Conservation (phyloP, 106 monocot genomes). For the Alisma plantagoaquatica region DNA sequence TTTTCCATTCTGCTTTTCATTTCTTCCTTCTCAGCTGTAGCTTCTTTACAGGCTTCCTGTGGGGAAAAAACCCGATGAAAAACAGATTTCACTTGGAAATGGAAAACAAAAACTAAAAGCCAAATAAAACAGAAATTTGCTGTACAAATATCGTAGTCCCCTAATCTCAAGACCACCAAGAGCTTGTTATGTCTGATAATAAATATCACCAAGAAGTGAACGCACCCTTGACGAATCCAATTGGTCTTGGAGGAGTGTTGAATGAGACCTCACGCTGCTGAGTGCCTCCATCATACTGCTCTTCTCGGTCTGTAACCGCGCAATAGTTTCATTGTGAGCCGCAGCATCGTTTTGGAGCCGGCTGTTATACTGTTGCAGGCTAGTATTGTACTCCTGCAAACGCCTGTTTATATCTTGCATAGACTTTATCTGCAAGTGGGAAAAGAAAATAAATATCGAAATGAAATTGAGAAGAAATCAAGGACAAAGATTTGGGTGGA, state of each 20-base stretch:
- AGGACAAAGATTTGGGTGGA: too few relatives aligned
- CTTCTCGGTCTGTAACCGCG: conserved; percentile 66
- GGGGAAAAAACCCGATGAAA: too few relatives aligned
- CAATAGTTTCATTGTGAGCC: conserved; percentile 34
- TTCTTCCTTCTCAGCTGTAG: conserved; percentile 56
- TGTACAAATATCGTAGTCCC: too few relatives aligned
- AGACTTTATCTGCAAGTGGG: conserved; percentile 64
- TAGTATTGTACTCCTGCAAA: conserved; percentile 80
- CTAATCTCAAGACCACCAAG: too few relatives aligned
- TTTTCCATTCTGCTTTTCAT: conserved; percentile 36
- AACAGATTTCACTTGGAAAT: too few relatives aligned
- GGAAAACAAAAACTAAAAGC: too few relatives aligned
- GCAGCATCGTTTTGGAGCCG: conserved; percentile 69
- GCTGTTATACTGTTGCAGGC: conserved; percentile 85
- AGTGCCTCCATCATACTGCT: conserved; percentile 62
- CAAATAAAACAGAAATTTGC: too few relatives aligned
- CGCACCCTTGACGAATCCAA: conserved; percentile 59
- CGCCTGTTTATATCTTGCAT: conserved; percentile 65
- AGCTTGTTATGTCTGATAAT: too few relatives aligned
- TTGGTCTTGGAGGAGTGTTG: conserved; percentile 50
- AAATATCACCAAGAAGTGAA: too few relatives aligned
- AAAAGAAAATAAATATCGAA: too few relatives aligned
- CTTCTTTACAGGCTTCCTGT: too few relatives aligned
- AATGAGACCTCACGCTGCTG: conserved; percentile 39
- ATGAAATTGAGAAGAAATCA: too few relatives aligned